Evolutionary conservation across 2,329 filamentous ascomycete species (phyloP).

Genomic region (Alternaria triticina): DNA sequence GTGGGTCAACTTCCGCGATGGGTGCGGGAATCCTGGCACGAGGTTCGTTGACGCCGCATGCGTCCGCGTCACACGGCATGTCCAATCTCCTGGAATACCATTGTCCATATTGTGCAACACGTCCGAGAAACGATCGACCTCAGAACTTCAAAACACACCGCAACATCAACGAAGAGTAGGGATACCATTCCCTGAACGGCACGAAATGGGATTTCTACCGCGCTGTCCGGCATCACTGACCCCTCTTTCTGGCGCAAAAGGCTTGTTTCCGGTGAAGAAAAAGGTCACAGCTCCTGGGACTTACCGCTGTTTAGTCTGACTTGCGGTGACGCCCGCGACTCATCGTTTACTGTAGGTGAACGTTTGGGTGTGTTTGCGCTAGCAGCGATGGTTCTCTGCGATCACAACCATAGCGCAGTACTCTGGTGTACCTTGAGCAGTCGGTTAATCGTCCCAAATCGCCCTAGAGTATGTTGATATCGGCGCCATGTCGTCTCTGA

Average conservation of each 20-base stretch:
- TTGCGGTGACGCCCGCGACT: not conserved
- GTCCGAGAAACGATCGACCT: not conserved
- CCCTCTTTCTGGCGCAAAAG: not conserved
- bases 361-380: not conserved
- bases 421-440: not conserved
- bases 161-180: not conserved
- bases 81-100: not conserved
- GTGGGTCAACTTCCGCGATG: not conserved
- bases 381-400: not conserved
- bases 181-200: not conserved
- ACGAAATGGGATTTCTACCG: not conserved
- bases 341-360: not conserved
- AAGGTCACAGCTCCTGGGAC: not conserved
- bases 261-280: not conserved
- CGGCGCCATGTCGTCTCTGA: not conserved
- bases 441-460: not conserved
- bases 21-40: not conserved
- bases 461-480: not conserved
- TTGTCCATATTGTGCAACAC: not conserved
- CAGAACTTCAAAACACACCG: not conserved
- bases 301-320: not conserved
- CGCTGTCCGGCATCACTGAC: not conserved
- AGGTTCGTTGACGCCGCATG: not conserved
- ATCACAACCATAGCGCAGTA: not conserved
- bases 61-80: not conserved